phyloP scores from a whole-genome alignment of 768 basidiomycete genomes.

The Lentinula sp. region DNA sequence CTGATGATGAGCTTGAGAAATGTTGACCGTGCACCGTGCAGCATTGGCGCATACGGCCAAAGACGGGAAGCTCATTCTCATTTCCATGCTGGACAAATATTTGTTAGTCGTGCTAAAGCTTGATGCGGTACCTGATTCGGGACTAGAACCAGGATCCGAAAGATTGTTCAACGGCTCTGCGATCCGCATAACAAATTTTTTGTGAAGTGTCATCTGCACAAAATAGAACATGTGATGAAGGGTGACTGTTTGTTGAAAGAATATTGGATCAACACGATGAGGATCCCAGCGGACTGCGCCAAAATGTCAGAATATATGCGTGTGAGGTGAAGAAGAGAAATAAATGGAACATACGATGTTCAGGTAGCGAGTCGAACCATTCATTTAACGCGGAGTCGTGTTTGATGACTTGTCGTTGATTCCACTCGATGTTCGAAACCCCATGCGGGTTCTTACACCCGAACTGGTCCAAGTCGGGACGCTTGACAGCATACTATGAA shows the following conservation, averaged over 20 bases:
- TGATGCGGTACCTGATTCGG: background rate
- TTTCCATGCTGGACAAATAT: background rate
- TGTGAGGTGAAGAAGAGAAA: background rate
- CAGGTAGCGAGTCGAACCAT: constrained; percentile 51
- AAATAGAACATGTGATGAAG: constrained; percentile 31
- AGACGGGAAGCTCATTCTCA: constrained; percentile 25
- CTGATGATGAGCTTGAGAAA: constrained; percentile 27
- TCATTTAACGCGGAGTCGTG: constrained; percentile 41
- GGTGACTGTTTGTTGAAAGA: constrained; percentile 25
- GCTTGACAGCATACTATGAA: background rate
- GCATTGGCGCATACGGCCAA: constrained; percentile 38
- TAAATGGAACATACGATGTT: constrained; percentile 23
- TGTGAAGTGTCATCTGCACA: constrained; percentile 10
- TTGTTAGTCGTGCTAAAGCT: background rate
- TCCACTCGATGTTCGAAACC: background rate
- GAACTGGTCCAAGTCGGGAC: background rate
- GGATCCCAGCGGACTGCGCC: constrained; percentile 34
- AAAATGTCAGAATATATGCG: background rate
- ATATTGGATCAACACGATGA: constrained; percentile 19
- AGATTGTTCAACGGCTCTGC: constrained; percentile 14
- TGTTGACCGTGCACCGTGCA: constrained; percentile 29
- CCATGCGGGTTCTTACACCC: background rate
- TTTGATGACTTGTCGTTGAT: constrained; percentile 1
- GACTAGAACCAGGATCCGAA: background rate
- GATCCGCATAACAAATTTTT: constrained; percentile 31